Base-by-base conservation (phyloP, 1,139 yeast species). In the Pichia sp. region DNA sequence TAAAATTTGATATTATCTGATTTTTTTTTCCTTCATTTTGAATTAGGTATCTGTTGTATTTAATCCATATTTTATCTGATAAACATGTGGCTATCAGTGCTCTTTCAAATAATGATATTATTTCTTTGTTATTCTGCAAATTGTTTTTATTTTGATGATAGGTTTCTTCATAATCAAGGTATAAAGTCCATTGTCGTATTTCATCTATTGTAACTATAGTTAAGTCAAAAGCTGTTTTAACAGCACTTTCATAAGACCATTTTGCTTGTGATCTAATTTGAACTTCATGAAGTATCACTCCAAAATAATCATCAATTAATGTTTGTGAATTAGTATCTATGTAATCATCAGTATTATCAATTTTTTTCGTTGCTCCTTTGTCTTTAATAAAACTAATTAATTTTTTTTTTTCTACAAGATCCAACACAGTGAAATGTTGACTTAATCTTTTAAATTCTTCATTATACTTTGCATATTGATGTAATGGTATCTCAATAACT, bases 381-480 rank as follows among this genome's bases (percentile, higher is more conserved):
- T 51, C 41, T 4, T 44, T 30, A 1, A 53, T 50, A 7, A 21
- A 37, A 10, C 47, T 47, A 1, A 53, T 56, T 6, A 58, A 37
- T 3, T 60, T 52, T 2, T 43, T 48, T 2, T 39, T 29, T 1
- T 50, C 43, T 3, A 74, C 43, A 3, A 74, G 45, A 11, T 66
- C 69, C 0, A 57, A 50, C 0, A 67, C 46, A 1, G 60, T 51
- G 40, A 65, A 70, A 19, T 61, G 56, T 37, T 68, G 64, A 33
- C 62, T 63, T 11, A 76, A 57, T 21, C 70, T 71, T 25, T 63
- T 57, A 48, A 76, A 78, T 26, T 68, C 67, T 37, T 72, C 72
- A 51, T 72, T 78, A 55, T 78, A 82, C 49, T 69, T 74, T 0
- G 89, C 76, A 56, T 83, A 82, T 51, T 80, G 85, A 59, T 83